Conservation (phyloP, 306 rosid genomes). For the Trifolium subterraneum region DNA sequence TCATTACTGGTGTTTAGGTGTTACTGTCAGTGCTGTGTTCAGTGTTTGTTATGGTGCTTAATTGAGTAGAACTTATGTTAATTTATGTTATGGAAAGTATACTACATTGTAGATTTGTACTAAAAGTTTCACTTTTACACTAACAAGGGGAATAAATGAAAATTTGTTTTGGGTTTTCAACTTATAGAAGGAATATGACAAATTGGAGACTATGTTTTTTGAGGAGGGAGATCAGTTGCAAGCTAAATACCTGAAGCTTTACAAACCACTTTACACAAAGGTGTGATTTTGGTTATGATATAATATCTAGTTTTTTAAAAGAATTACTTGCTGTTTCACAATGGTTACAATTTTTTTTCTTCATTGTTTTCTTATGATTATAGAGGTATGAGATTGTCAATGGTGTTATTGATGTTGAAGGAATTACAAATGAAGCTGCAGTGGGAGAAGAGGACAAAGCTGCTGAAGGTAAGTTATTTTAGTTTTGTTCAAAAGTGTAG, state of each 20-base stretch:
- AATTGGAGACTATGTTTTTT: constrained; percentile 48
- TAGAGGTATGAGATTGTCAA: constrained; percentile 63
- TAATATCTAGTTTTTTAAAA: not conserved
- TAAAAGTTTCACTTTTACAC: constrained; percentile 17
- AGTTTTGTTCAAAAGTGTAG: constrained; percentile 13
- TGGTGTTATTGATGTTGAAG: constrained; percentile 54
- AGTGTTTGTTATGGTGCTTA: not conserved
- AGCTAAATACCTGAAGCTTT: constrained; percentile 57
- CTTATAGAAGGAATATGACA: constrained; percentile 49
- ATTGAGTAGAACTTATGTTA: not conserved
- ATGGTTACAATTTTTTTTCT: constrained; percentile 10
- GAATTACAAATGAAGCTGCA: constrained; percentile 41
- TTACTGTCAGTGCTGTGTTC: not conserved
- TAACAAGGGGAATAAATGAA: constrained; percentile 14
- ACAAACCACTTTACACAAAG: constrained; percentile 56
- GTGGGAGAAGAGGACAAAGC: constrained; percentile 38
- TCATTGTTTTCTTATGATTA: not conserved
- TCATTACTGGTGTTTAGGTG: no score
- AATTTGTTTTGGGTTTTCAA: constrained; percentile 26
- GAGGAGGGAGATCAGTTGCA: constrained; percentile 56
- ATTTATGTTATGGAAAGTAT: constrained; percentile 12
- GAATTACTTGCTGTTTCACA: constrained; percentile 29
- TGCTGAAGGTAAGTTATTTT: constrained; percentile 40
- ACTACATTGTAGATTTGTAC: constrained; percentile 10
- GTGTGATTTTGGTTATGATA: constrained; percentile 41